Evolutionary conservation across 1,284 basidiomycete species (phyloP).

Genomic region (Puccinia hordei): DNA sequence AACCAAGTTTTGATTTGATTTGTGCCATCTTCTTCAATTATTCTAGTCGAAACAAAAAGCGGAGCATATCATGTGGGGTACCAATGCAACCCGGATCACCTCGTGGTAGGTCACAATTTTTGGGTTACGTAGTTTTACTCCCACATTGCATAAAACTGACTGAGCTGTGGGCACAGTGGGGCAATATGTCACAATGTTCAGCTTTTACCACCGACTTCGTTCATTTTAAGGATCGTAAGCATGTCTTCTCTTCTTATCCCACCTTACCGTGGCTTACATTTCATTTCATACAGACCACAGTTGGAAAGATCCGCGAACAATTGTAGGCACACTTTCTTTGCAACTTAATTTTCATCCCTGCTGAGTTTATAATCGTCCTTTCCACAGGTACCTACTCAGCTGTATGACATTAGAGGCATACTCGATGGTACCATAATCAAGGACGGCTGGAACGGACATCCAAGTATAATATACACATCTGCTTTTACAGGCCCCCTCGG

Average conservation of each 20-base stretch:
- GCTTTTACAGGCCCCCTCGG: constrained; percentile 53
- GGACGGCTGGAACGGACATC: constrained; percentile 53
- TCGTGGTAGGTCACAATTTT: constrained; percentile 10
- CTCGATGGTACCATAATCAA: constrained; percentile 55
- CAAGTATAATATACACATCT: constrained; percentile 54
- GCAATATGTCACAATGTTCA: constrained; percentile 54
- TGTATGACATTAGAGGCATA: constrained; percentile 56
- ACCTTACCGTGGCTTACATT: not conserved
- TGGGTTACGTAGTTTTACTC: not conserved
- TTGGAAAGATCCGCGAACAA: constrained; percentile 52
- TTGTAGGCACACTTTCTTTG: constrained; percentile 51
- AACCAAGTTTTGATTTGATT: not conserved
- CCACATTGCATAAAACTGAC: not conserved
- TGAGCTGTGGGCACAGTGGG: constrained; percentile 49
- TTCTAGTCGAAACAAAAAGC: constrained; percentile 48
- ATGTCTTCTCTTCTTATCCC: not conserved
- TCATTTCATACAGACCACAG: constrained; percentile 7
- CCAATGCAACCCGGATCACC: constrained; percentile 53
- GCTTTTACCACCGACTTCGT: constrained; percentile 53
- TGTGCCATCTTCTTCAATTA: not conserved
- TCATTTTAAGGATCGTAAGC: constrained; percentile 52
- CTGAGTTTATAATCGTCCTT: no score
- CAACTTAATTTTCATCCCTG: not conserved
- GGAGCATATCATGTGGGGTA: constrained; percentile 54
- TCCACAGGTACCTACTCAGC: constrained; percentile 51